Evolutionary conservation across 208 protist genomes (phyloP), one percentile per base, ranked within the genome.

Genomic region (Leptomonas pyrrhocoris): DNA sequence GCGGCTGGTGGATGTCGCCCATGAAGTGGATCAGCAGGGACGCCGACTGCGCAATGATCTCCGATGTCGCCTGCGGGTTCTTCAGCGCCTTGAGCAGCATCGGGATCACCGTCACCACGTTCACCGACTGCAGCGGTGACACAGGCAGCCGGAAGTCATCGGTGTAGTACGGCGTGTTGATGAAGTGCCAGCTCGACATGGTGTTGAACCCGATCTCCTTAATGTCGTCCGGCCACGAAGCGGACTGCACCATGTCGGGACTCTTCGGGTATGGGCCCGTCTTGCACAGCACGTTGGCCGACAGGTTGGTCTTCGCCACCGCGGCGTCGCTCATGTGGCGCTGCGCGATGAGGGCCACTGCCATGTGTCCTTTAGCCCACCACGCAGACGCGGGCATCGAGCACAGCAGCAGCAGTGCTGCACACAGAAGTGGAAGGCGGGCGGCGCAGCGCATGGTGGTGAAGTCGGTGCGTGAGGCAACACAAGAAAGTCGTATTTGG

Each of bases 281-380:
- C 9, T 55, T 31, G 65, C 42, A 62, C 12, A 71, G 42, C 30
- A 62, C 65, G 15, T 31, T 38, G 2, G 56, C 55, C 1, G 46
- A 43, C 9, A 42, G 34, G 9, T 81, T 59, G 38, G 64, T 56
- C 42, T 75, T 64, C 23, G 15, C 48, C 18, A 70, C 59, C 1
- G 74, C 42, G 2, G 67, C 25, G 0, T 58, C 31, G 8, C 63
- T 49, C 64, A 87, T 53, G 43, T 80, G 63, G 21, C 76, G 81
- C 25, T 57, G 36, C 6, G 85, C 85, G 42, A 90, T 84, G 68
- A 86, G 75, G 15, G 79, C 70, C 11, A 90, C 73, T 11, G 63
- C 45, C 81, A 90, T 90, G 69, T 90, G 85, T 6, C 81, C 85
- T 5, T 56, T 78, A 38, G 63, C 65, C 81, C 79, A 87, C 85